phyloP scores from a whole-genome alignment of 139 green algal species.

The Gonium pectorale region DNA sequence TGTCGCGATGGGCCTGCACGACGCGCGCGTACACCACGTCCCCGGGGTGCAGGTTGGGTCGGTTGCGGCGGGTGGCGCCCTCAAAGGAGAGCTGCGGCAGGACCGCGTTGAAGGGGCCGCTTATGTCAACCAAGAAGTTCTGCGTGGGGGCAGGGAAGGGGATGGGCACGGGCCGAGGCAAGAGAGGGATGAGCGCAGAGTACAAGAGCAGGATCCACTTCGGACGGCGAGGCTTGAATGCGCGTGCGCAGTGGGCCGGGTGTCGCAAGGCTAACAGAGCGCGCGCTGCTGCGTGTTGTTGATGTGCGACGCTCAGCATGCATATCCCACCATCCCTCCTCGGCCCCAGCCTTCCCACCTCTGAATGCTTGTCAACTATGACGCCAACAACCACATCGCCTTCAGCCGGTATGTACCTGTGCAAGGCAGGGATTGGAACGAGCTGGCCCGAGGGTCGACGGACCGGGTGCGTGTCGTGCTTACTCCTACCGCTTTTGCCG shows the following conservation, averaged over 20 bases:
- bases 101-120: constrained; percentile 73
- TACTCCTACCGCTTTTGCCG: constrained; percentile 78
- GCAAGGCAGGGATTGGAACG: no score
- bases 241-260: no score
- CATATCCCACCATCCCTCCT: no score
- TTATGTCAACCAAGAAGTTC: constrained; percentile 86
- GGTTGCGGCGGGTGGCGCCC: constrained; percentile 84
- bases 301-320: no score
- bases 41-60: constrained; percentile 76
- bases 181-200: no score
- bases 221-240: no score
- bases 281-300: no score
- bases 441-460: no score
- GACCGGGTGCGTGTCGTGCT: no score
- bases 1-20: constrained; percentile 68
- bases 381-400: constrained; percentile 83
- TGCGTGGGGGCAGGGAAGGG: constrained; percentile 24
- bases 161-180: no score
- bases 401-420: constrained; percentile 84
- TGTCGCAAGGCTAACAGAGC: no score
- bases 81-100: constrained; percentile 89
- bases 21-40: constrained; percentile 87
- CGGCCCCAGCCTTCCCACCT: constrained; percentile 64
- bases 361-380: constrained; percentile 73
- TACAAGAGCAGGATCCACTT: no score